A percentile compares a stretch with the other conserved stretches of the same genome.
Evolutionary conservation across 106 monocot species (phyloP).

Genomic region (Dioscorea alata): DNA sequence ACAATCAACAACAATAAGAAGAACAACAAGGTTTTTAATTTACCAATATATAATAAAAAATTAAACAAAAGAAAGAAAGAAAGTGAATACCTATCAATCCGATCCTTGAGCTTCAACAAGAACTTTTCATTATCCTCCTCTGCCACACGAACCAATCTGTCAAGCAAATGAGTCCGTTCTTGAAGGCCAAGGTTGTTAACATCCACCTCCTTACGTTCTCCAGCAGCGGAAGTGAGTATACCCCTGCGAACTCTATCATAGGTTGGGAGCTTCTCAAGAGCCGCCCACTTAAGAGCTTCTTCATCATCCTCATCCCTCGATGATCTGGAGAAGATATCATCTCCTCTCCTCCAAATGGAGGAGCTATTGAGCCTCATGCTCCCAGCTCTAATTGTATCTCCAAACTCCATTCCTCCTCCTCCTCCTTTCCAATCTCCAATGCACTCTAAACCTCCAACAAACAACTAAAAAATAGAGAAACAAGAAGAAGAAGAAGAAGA

Average conservation of each 20-base stretch:
- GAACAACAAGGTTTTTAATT: neutral
- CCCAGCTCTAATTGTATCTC: neutral
- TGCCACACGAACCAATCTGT: neutral
- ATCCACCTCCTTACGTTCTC: neutral
- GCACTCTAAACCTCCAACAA: no score
- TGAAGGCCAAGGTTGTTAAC: neutral
- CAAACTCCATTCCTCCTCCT: neutral
- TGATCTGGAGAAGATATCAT: conserved; percentile 21
- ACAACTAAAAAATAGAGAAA: no score
- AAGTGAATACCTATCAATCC: neutral
- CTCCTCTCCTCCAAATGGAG: conserved; percentile 3
- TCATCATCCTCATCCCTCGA: conserved; percentile 10
- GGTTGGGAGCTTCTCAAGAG: conserved; percentile 5
- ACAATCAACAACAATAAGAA: no score
- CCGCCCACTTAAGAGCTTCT: conserved; percentile 12
- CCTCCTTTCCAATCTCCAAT: no score
- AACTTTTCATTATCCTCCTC: conserved; percentile 1
- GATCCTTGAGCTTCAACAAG: conserved; percentile 1
- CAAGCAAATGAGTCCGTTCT: neutral
- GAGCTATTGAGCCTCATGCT: conserved; percentile 7
- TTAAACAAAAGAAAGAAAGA: neutral
- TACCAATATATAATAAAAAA: neutral
- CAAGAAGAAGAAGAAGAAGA: no score
- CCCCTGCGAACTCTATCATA: conserved; percentile 10
- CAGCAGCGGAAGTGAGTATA: neutral